A percentile compares a stretch with the other conserved stretches of the same genome.
Evolutionary conservation across 345 rosid genomes (phyloP).

Genomic region (Brassica rapa): DNA sequence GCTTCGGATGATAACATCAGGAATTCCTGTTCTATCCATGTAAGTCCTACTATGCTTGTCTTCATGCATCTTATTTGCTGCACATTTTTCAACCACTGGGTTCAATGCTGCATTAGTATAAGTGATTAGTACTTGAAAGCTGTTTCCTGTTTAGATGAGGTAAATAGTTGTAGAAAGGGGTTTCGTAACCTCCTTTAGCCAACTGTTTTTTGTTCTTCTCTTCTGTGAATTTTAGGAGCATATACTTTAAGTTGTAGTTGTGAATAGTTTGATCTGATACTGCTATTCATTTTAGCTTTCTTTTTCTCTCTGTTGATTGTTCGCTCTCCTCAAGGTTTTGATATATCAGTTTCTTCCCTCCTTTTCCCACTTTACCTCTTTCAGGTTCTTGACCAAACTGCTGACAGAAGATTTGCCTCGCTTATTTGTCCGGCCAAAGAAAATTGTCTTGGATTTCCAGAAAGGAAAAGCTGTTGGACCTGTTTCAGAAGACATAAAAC

Average conservation of each 20-base stretch:
- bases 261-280: neutral
- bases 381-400: constrained; percentile 91
- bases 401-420: constrained; percentile 92
- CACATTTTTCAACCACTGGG: neutral
- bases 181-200: neutral
- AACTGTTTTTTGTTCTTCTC: neutral
- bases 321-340: constrained; percentile 2
- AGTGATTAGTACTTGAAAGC: constrained; percentile 1
- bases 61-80: constrained; percentile 27
- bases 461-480: constrained; percentile 97
- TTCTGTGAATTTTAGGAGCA: neutral
- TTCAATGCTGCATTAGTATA: constrained; percentile 23
- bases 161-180: constrained; percentile 6
- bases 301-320: constrained; percentile 6
- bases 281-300: neutral
- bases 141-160: constrained; percentile 12
- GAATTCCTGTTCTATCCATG: constrained; percentile 96
- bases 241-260: neutral
- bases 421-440: constrained; percentile 94
- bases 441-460: constrained; percentile 95
- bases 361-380: constrained; percentile 24
- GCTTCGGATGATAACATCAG: constrained; percentile 61
- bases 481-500: constrained; percentile 58
- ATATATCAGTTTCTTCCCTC: constrained; percentile 16
- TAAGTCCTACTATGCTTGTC: constrained; percentile 52